Evolutionary conservation across 2,329 filamentous ascomycete species (phyloP), one percentile per base, ranked within the genome.

Genomic region (Pseudogymnoascus sp.): DNA sequence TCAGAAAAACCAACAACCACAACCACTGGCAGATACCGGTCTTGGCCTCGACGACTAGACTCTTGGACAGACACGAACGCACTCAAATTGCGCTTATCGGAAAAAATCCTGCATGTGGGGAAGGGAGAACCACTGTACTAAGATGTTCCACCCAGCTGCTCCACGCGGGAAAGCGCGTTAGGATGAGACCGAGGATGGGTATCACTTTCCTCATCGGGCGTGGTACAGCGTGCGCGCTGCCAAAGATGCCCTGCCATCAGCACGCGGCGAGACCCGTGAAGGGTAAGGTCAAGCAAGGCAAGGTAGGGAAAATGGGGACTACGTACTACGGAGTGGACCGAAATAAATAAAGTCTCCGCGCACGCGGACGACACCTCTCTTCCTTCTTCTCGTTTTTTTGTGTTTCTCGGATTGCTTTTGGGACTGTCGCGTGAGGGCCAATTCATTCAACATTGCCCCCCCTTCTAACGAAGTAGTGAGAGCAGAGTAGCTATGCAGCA

Each of bases 161-260:
- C 41, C 41, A 45, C 41, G 41, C 41, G 41, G 41, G 41, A 45
- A 45, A 45, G 41, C 41, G 41, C 41, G 41, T 45, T 45, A 45
- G 41, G 41, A 45, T 45, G 41, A 45, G 41, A 23, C 41, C 41
- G 41, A 23, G 11, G 18, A 23, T 45, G 41, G 18, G 11, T 45
- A 45, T 45, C 41, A 45, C 41, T 45, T 45, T 21, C 41, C 41
- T 23, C 9, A 14, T 45, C 41, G 41, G 18, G 41, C 9, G 18
- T 23, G 18, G 41, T 45, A 45, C 41, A 45, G 11, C 41, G 12
- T 45, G 18, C 18, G 11, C 41, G 11, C 41, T 11, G 11, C 18
- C 11, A 11, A 45, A 45, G 16, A 41, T 41, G 40, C 16, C 16
- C 23, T 21, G 18, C 41, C 18, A 45, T 45, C 41, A 45, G 41